Evolutionary conservation across 345 rosid species (phyloP), one percentile per base, ranked within the genome.

Genomic region (Cardamine resedifolia): DNA sequence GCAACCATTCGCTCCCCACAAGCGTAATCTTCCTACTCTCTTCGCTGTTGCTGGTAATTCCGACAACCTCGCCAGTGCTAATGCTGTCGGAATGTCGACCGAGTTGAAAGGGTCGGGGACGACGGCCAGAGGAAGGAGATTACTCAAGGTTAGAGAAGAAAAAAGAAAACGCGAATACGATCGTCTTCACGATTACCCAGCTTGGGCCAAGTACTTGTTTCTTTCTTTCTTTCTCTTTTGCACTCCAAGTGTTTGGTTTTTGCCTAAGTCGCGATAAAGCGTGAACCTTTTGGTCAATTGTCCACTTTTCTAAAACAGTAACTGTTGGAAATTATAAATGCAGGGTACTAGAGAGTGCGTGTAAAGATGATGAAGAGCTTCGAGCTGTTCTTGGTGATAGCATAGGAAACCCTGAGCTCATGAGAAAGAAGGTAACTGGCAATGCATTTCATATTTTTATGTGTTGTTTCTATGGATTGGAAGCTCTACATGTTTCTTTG

Each of bases 301-400:
- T 16, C 21, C 49, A 44, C 10, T 44, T 44, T 44, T 44, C 49
- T 7, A 10, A 16, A n/a, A 44, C 48, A 44, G 20, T 44, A 44
- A 44, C 20, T 50, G 33, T 16, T 63, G 61, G 19, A 59, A 1
- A 7, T 23, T 18, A 43, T 33, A 23, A 7, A 23, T 72, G 60
- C 83, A 89, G 98, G 79, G 89, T 87, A 31, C 84, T 90, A 3
- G 93, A 90, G 71, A 78, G 68, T 62, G 97, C 97, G 64, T 88
- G 96, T 84, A 86, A 83, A 73, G 74, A 85, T 56, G 98, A 93
- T 63, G 85, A 80, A 58, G 98, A 90, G 83, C 91, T 90, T 47
- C 84, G 96, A 63, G 85, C 90, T 23, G 84, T 90, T 77, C 96
- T 90, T 56, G 93, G 96, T 6, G 98, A 90, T 76, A 93, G 93